Evolutionary conservation across 139 green algal species (phyloP).

Genomic region (Chlorella sorokiniana): DNA sequence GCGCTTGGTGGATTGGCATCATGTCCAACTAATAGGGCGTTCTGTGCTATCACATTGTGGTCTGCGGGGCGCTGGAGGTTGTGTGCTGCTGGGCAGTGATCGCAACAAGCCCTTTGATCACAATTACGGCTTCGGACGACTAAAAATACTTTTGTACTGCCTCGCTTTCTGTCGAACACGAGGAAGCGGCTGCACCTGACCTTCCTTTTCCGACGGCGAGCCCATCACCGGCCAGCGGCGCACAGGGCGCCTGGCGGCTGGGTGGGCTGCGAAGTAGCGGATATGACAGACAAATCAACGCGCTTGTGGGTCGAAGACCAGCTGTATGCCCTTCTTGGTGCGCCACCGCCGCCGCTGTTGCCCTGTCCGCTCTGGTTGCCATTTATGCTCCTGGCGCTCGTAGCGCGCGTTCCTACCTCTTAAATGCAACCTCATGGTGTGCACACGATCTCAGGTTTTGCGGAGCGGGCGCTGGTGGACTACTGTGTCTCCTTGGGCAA

Average conservation of each 20-base stretch:
- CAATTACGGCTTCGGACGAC: no score
- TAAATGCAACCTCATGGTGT: neutral
- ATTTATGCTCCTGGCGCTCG: neutral
- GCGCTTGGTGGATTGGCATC: no score
- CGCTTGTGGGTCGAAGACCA: conserved; percentile 75
- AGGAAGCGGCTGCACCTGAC: no score
- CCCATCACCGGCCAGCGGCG: neutral
- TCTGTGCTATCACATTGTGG: no score
- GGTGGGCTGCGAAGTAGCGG: neutral
- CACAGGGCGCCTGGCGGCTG: neutral
- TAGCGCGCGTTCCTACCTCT: neutral
- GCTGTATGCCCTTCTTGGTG: conserved; percentile 76
- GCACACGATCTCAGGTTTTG: conserved; percentile 36
- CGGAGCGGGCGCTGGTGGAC: conserved; percentile 51
- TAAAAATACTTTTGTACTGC: no score
- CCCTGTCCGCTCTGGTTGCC: no score
- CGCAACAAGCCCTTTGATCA: no score
- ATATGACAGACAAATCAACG: conserved; percentile 41
- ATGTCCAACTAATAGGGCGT: no score
- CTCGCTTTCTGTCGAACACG: no score
- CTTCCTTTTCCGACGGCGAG: no score
- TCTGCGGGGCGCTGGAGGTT: no score
- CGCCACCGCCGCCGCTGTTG: conserved; percentile 36
- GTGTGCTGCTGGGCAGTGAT: no score
- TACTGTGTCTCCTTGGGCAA: conserved; percentile 58